Evolutionary conservation across 257 asterid genomes (phyloP).

Genomic region (Lycium barbarum): DNA sequence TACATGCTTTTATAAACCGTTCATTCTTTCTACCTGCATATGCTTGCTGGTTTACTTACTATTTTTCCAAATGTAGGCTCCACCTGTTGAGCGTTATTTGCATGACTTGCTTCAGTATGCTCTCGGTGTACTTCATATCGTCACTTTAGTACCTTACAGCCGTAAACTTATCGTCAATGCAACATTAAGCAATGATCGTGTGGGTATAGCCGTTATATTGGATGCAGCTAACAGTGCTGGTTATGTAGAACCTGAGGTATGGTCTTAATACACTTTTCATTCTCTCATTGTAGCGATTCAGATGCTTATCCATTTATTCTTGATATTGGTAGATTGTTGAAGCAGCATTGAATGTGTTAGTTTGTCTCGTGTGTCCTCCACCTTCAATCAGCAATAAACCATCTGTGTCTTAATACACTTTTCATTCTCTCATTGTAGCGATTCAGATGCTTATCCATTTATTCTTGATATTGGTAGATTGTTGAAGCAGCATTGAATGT

Average conservation of each 20-base stretch:
- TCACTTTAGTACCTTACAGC: conserved; percentile 84
- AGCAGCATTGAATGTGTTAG: conserved; percentile 84
- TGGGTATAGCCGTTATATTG: conserved; percentile 93
- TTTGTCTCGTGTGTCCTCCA: conserved; percentile 98
- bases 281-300: neutral
- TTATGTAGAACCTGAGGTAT: conserved; percentile 96
- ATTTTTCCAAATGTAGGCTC: conserved; percentile 66
- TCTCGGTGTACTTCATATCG: conserved; percentile 86
- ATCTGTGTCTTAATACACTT: conserved; percentile 37
- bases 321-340: conserved; percentile 76
- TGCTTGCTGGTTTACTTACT: conserved; percentile 24
- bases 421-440: neutral
- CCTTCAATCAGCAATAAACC: conserved; percentile 98
- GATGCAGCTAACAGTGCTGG: conserved; percentile 98
- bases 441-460: conserved; percentile 13
- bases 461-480: conserved; percentile 58
- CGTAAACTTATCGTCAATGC: conserved; percentile 85
- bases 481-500: conserved; percentile 90
- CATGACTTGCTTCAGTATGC: conserved; percentile 96
- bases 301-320: conserved; percentile 10
- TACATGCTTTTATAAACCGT: conserved; percentile 12
- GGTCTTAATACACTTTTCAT: conserved; percentile 6
- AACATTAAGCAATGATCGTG: conserved; percentile 89
- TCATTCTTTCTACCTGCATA: conserved; percentile 25
- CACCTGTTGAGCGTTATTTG: conserved; percentile 97